Evolutionary conservation across 176 grass and related monocot genomes (phyloP).

Genomic region (Musa beccarii): DNA sequence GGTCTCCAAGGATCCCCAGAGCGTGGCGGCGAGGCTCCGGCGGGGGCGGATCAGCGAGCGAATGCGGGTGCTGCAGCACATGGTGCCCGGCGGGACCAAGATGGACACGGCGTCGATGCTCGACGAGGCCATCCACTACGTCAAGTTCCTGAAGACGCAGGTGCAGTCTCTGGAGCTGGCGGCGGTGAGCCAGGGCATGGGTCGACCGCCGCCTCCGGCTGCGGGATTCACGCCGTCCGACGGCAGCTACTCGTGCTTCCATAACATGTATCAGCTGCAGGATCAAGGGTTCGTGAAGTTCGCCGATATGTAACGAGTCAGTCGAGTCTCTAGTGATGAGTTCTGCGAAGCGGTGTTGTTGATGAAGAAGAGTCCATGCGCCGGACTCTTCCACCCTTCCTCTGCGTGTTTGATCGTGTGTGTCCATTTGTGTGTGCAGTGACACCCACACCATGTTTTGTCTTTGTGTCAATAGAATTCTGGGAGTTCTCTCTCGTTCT

Average conservation of each 20-base stretch:
- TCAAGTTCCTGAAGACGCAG: constrained; percentile 95
- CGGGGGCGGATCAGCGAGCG: constrained; percentile 96
- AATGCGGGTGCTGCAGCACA: constrained; percentile 80
- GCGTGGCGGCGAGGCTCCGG: constrained; percentile 83
- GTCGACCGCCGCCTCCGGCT: neutral
- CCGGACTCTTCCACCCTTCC: neutral
- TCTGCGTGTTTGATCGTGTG: no score
- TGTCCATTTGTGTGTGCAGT: no score
- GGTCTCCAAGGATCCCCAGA: constrained; percentile 93
- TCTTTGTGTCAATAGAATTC: no score
- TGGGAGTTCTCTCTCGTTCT: no score
- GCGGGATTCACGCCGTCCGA: neutral
- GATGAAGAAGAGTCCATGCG: neutral
- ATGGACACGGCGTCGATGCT: constrained; percentile 99
- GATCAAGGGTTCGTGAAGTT: neutral
- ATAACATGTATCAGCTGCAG: neutral
- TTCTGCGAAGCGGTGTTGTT: neutral
- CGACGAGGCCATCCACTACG: constrained; percentile 95
- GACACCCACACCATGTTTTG: no score
- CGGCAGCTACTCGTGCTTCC: neutral
- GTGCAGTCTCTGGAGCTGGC: constrained; percentile 72
- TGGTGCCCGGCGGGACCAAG: constrained; percentile 89
- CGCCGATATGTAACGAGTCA: no score
- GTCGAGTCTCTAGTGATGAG: neutral
- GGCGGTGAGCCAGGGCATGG: constrained; percentile 25